Base-by-base conservation (phyloP, 768 basidiomycete genomes). In the Lentinula aciculospora region DNA sequence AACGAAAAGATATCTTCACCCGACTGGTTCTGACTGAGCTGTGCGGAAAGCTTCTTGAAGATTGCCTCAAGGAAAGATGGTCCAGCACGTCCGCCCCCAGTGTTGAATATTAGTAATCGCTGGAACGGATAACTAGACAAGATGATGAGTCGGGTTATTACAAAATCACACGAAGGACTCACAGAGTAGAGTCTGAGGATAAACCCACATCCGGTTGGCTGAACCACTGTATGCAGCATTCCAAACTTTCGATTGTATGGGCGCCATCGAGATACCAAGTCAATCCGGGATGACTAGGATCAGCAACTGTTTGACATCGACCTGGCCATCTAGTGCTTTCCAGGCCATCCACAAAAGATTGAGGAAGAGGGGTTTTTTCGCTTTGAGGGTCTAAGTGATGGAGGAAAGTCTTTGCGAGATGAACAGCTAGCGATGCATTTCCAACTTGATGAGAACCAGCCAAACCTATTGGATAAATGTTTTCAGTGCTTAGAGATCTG, bases 261-360 rank as follows among this genome's bases (percentile, higher is more conserved):
- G 97, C 95, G 0, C 97, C 97, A 67, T 98, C 97, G 12, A 99
- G 74, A 69, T 86, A 92, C 97, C 97, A 98, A 2, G 82, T 88
- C 6, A 81, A 76, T 15, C 70, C 65, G 1, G 70, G 50, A 37
- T 80, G 67, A 15, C 62, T 66, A 1, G 85, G 85, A 65, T 95
- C 94, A 9, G 57, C 48, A 12, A 96, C 82, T 8, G 81, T 81
- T 72, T 99, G 97, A 68, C 97, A 99, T 45, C 97, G 83, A 12
- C 96, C 97, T 9, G 97, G 95, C 96, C 97, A 99, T 59, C 76
- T 82, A 3, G 94, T 80, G 19, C 77, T 71, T 63, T 82, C 71
- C 21, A 98, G 74, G 3, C 88, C 94, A 19, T 72, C 64, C 32
- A 84, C 65, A 60, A 91, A 86, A 2, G 76, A 61, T 10, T 72